Base-by-base conservation (phyloP, 1,284 basidiomycete genomes). In the Stereum hirsutum region DNA sequence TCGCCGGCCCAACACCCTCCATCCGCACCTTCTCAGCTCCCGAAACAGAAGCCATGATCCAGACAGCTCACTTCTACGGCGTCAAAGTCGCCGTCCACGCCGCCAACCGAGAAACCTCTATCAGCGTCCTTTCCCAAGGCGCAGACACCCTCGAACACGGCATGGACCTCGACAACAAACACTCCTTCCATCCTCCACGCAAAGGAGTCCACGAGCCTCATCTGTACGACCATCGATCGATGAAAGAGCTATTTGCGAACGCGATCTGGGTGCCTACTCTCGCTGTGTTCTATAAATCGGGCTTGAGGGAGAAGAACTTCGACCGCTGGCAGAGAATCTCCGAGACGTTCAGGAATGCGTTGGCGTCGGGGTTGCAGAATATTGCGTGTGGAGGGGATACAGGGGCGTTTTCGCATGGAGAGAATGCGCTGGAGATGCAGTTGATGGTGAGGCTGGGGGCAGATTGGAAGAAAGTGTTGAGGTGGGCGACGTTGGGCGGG, bases 361-460 rank as follows among this genome's bases (percentile, higher is more conserved):
- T 81, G 8, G 56, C 59, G 20, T 51, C 56, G 2, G 66, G 64
- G 1, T 54, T 70, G 46, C 63, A 68, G 15, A 68, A 66, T 21
- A 67, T 81, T 42, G 76, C 75, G 4, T 75, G 74, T 53, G 78
- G 78, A 3, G 78, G 78, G 2, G 78, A 82, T 55, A 81, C 78
- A 0, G 78, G 78, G 2, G 68, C 70, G 2, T 83, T 81, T 56
- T 51, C 72, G 25, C 80, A 81, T 53, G 78, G 78, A 1, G 62
- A 70, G 45, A 83, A 83, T 51, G 68, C 74, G 23, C 57, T 75
- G 31, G 80, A 82, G 62, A 63, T 82, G 65, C 62, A 71, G 52
- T 57, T 81, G 17, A 81, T 81, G 80, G 69, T 70, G 11, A 54
- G 57, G 14, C 62, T 78, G 3, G 78, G 80, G 1, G 77, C 73